Base-by-base conservation (phyloP, 768 basidiomycete species). In the Gymnopilus dilepis region DNA sequence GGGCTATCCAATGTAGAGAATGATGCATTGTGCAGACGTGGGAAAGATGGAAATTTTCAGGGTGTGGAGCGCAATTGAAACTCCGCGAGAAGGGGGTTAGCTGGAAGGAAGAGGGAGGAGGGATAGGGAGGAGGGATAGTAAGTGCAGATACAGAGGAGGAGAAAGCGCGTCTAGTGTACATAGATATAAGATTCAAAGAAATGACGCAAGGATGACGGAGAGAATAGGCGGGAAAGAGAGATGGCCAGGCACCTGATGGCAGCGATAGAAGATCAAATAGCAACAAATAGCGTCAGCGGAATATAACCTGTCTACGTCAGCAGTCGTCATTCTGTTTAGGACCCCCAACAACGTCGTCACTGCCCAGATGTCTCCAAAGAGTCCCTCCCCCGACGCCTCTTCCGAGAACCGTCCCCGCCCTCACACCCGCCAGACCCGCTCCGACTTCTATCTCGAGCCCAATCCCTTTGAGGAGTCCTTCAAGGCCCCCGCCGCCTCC, bases 401-500 rank as follows among this genome's bases (percentile, higher is more conserved):
- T 6, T 47, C 68, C 8, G 65, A 65, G 51, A 40, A 60, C 61
- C 66, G 58, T 40, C 47, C 59, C 63, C 67, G 70, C 64, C 65
- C 69, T 48, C 37, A 70, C n/a, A 64, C 72, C 24, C 77, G 80
- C 34, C 82, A 85, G 73, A 85, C 80, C 24, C 82, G 86, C 70
- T 84, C 83, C 15, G 89, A 90, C 70, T 88, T 91, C 73, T 79
- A 82, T 73, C 83, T 91, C 34, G 95, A 97, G 70, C 91, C 90
- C 0, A 97, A 97, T 72, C 95, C 95, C 0, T 97, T 97, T 71
- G 97, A 99, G 72, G 92, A 95, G 76, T 95, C 93, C 56, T 99
- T 99, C 73, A 88, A 90, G 70, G 67, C 81, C 30, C 81, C 83
- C 28, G 82, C 84, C 17, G 68, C 81, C 40, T 81, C 84, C 21